A percentile compares a stretch with the other conserved stretches of the same genome.
Conservation (phyloP, 371 early-diverging fungal species). For the Saksenaea vasiformis region DNA sequence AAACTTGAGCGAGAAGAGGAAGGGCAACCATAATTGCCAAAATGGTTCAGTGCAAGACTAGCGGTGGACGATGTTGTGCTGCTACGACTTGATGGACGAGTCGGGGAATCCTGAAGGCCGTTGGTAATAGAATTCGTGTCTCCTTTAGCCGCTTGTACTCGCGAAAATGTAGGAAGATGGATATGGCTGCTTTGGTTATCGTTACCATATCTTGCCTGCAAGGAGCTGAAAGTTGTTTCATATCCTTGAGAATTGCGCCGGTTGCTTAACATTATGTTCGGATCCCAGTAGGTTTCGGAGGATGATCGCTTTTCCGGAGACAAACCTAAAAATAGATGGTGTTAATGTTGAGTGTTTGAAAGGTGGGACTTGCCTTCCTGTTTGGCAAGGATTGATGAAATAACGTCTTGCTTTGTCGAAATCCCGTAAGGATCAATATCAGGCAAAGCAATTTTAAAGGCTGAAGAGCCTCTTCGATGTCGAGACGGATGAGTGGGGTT, state of each 20-base stretch:
- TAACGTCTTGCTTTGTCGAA: neutral
- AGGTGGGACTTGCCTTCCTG: neutral
- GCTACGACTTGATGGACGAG: conserved; percentile 26
- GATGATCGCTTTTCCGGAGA: neutral
- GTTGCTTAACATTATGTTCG: neutral
- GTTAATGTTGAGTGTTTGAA: neutral
- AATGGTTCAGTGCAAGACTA: conserved; percentile 13
- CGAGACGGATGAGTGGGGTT: neutral
- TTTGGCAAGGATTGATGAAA: neutral
- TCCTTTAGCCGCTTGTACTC: neutral
- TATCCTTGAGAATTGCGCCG: neutral
- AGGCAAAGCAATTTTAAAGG: neutral
- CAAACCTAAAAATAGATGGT: neutral
- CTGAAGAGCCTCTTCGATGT: neutral
- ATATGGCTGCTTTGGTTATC: neutral
- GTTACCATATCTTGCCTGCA: neutral
- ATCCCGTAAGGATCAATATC: neutral
- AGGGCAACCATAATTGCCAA: neutral
- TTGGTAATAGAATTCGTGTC: neutral
- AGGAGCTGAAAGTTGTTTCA: neutral
- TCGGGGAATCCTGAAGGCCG: neutral
- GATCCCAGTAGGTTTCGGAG: neutral
- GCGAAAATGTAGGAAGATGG: neutral
- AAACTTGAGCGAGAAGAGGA: conserved; percentile 11
- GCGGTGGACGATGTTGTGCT: conserved; percentile 25